These are phyloP conservation scores for Apiotrichum montevideense DNA, from an alignment of 1,284 basidiomycete species.

Conservation along the genomic window DNA sequence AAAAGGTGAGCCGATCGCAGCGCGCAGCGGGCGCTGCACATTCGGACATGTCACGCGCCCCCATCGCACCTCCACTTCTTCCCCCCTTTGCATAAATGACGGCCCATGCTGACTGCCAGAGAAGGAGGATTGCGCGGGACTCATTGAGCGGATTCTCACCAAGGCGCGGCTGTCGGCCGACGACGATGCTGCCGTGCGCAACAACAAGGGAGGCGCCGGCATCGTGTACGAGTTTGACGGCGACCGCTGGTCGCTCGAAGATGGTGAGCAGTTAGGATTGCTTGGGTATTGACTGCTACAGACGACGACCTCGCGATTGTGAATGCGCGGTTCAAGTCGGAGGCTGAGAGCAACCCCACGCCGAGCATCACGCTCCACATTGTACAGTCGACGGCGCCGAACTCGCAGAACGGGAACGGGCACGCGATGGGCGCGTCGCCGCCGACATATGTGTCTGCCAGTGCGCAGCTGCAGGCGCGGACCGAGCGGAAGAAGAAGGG, in stretches of 20 bases:
- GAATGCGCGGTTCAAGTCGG: conserved; percentile 40
- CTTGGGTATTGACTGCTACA: conserved; percentile 9
- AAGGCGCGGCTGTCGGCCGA: conserved; percentile 24
- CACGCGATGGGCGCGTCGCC: not conserved
- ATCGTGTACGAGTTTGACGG: conserved; percentile 45
- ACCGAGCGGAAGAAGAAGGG: not conserved
- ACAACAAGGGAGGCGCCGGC: conserved; percentile 27
- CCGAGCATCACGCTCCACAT: conserved; percentile 24
- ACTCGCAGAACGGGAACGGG: not conserved
- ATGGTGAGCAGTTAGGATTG: conserved; percentile 33
- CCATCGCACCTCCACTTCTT: too few species aligned
- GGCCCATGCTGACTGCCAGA: conserved; percentile 16
- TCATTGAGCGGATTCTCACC: conserved; percentile 31
- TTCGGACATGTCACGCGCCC: too few species aligned
- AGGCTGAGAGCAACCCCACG: conserved; percentile 15
- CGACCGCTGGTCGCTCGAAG: conserved; percentile 41
- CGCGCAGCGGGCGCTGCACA: too few species aligned
- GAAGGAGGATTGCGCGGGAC: conserved; percentile 24
- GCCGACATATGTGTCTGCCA: conserved; percentile 4
- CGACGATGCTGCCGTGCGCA: conserved; percentile 16
- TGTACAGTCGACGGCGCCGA: conserved; percentile 11
- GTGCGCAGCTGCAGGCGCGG: conserved; percentile 1
- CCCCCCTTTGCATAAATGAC: too few species aligned
- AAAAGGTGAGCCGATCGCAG: conserved; percentile 6
- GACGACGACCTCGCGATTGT: conserved; percentile 48